Percentiles rank a stretch among this genome's conserved stretches.
These are phyloP conservation scores for Camelina neglecta DNA, from an alignment of 345 rosid genomes.

Conservation along the genomic window DNA sequence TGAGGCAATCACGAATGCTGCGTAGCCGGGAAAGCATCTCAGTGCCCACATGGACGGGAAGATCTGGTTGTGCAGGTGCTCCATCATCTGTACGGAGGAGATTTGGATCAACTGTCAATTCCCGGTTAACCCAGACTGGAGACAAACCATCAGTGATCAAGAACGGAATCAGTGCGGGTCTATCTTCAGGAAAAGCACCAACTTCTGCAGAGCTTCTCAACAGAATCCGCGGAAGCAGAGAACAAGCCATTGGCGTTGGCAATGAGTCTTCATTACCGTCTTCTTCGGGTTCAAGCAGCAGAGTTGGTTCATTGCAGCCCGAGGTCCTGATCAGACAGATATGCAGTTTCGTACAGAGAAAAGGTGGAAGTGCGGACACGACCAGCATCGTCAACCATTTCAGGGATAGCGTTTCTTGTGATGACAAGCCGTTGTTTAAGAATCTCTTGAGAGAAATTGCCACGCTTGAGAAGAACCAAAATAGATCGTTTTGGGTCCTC, in stretches of 20 bases:
- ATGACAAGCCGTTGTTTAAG: slow-evolving; percentile 71
- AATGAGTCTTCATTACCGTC: slow-evolving; percentile 38
- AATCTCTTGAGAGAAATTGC: slow-evolving; percentile 89
- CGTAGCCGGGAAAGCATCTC: slow-evolving; percentile 80
- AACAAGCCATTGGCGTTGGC: slow-evolving; percentile 71
- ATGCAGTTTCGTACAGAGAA: slow-evolving; percentile 79
- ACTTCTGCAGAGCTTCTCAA: slow-evolving; percentile 84
- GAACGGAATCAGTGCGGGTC: slow-evolving; percentile 71
- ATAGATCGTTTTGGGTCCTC: slow-evolving; percentile 74
- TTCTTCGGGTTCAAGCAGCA: slow-evolving; percentile 48
- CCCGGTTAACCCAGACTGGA: slow-evolving; percentile 53
- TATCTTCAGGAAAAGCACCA: slow-evolving; percentile 79
- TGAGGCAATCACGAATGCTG: slow-evolving; percentile 83
- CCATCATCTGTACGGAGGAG: slow-evolving; percentile 71
- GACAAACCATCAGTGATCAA: slow-evolving; percentile 51
- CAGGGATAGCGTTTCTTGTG: slow-evolving; percentile 60
- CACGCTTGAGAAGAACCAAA: slow-evolving; percentile 51
- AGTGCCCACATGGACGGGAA: slow-evolving; percentile 97
- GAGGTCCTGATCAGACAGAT: slow-evolving; percentile 80
- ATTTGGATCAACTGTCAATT: slow-evolving; percentile 72
- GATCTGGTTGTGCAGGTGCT: slow-evolving; percentile 90
- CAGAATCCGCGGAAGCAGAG: slow-evolving; percentile 78
- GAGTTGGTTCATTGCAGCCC: slow-evolving; percentile 66
- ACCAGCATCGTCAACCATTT: slow-evolving; percentile 75
- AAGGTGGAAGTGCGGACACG: slow-evolving; percentile 73